phyloP scores from a whole-genome alignment of 805 yeast species.

The Zygosaccharomyces bailii region DNA sequence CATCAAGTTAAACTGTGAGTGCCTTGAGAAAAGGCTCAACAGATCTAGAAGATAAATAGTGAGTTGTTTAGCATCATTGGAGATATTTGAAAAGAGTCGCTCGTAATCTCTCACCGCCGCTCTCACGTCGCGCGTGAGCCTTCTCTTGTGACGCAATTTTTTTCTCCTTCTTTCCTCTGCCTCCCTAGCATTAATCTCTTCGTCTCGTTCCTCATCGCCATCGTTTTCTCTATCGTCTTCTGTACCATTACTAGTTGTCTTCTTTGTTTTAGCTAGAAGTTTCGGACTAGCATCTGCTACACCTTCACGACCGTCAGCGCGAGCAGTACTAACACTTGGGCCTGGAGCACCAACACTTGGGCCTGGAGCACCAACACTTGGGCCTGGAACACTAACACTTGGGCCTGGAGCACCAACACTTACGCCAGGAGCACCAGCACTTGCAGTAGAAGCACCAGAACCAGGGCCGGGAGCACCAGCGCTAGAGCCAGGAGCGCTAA shows the following conservation, averaged over 20 bases:
- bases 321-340: neutral
- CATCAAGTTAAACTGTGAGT: constrained; percentile 79
- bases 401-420: neutral
- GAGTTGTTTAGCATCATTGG: constrained; percentile 75
- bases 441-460: neutral
- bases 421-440: neutral
- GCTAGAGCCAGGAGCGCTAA: neutral
- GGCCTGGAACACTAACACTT: neutral
- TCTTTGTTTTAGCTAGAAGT: neutral
- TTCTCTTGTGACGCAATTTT: constrained; percentile 50
- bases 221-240: constrained; percentile 19
- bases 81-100: constrained; percentile 60
- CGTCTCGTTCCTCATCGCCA: constrained; percentile 22
- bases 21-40: constrained; percentile 77
- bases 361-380: neutral
- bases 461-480: neutral
- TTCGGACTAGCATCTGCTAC: neutral
- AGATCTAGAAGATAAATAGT: constrained; percentile 83
- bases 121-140: constrained; percentile 59
- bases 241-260: neutral
- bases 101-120: constrained; percentile 72
- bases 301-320: neutral
- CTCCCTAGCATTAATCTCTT: constrained; percentile 19
- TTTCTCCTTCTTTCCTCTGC: constrained; percentile 36
- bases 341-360: neutral